Percentiles rank a stretch among this genome's conserved stretches.
Evolutionary conservation across 2,329 filamentous ascomycete species (phyloP).

Genomic region (Paracoccidioides lutzii): DNA sequence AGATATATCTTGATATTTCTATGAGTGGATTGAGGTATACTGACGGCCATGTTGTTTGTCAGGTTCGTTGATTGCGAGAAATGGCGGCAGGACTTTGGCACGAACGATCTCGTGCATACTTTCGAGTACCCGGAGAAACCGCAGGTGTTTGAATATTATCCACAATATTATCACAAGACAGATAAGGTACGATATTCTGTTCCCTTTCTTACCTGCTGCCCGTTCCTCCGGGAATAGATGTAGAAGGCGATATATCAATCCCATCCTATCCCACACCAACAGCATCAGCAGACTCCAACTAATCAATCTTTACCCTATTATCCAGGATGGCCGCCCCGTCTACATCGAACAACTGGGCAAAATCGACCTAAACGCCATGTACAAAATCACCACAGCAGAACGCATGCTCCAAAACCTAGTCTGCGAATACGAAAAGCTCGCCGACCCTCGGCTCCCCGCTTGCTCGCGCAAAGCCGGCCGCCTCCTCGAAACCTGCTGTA

Average conservation of each 20-base stretch:
- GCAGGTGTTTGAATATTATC: conserved; percentile 80
- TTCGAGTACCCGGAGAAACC: conserved; percentile 83
- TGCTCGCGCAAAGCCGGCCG: conserved; percentile 84
- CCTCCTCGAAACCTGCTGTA: conserved; percentile 94
- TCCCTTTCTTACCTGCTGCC: background rate
- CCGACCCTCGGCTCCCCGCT: conserved; percentile 83
- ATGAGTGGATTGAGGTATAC: background rate
- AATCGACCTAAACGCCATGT: conserved; percentile 79
- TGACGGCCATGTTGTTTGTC: conserved; percentile 12
- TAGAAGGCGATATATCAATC: background rate
- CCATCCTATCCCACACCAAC: background rate
- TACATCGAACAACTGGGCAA: conserved; percentile 96
- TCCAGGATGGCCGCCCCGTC: conserved; percentile 81
- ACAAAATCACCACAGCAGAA: conserved; percentile 82
- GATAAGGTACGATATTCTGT: conserved; percentile 33
- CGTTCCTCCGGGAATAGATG: too few relatives aligned
- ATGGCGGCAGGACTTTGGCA: conserved; percentile 78
- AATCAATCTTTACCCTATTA: background rate
- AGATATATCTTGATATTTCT: too few relatives aligned
- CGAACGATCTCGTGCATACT: conserved; percentile 64
- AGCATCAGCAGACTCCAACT: background rate
- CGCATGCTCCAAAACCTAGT: conserved; percentile 96
- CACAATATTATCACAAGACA: conserved; percentile 93
- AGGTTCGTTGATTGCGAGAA: conserved; percentile 87
- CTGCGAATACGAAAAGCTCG: conserved; percentile 92